Evolutionary conservation across 176 grass and related monocot species (phyloP), one percentile per base, ranked within the genome.

Genomic region (Panicum miliaceum): DNA sequence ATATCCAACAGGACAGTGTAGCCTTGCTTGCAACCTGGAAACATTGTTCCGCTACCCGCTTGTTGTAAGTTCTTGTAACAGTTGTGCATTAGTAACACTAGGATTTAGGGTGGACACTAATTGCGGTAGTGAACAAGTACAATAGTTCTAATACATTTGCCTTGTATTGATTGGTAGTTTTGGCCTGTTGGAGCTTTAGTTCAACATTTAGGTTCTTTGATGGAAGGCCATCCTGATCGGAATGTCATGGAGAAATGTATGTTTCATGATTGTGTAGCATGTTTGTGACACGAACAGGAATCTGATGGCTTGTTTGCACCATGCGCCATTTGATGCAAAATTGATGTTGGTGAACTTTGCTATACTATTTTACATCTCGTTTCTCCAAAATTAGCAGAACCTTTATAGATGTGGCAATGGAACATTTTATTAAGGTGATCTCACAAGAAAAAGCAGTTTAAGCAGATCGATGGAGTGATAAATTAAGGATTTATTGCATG

Each of bases 81-180:
- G 79, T 84, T 90, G 83, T 86, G 83, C 74, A 73, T 78, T 72
- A 40, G 62, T 83, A 65, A 71, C 65, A 59, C 65, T 83, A 73
- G 88, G 27, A 83, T 20, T 60, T 82, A 65, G 83, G 84, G 2
- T 52, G 52, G 36, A 65, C 27, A 43, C 48, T 85, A 25, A 71
- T 71, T 7, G 38, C 2, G 6, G 75, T 43, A 26, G 51, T 36
- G 18, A 56, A 45, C 45, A 40, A 40, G 36, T 83, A 78, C 54
- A 71, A 29, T 72, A 64, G 20, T 72, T 47, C 14, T 45, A 71
- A 15, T 71, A 71, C 54, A 62, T 78, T 48, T 57, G 65, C 74
- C 4, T 2, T 56, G 64, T 70, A 70, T 53, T 63, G 35, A 71
- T 82, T 47, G 72, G 40, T 71, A 78, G 65, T 48, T 62, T 88